Base-by-base conservation (phyloP, 2,329 filamentous ascomycete species). In the Sporothrix protearum region DNA sequence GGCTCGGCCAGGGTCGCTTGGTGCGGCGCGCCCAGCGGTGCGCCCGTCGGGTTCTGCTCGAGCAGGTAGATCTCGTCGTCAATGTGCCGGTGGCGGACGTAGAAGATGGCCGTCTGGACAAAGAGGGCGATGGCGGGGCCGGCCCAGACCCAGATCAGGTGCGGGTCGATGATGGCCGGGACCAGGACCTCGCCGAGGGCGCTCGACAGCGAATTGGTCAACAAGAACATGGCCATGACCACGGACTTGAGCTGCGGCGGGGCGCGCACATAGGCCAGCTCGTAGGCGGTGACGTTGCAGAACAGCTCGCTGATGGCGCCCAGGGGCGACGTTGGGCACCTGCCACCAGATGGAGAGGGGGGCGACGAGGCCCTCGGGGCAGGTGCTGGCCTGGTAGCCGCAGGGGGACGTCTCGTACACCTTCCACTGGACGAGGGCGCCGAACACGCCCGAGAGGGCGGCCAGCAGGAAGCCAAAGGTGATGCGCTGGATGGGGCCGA, bases 221-320 rank as follows among this genome's bases (percentile, higher is more conserved):
- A 83, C 10, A 89, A 80, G 75, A 83, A 86, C 72, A 89, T 80
- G 0, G 87, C 83, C 76, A 86, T 83, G 33, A 89, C 85, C 16
- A 86, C 84, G 3, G 85, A 85, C 76, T 86, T 84, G 89, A 92
- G 91, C 77, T 87, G 85, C 70, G 84, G 84, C 1, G 89, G 89
- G 0, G 89, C 88, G 77, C 91, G 90, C 76, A 88, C 89, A 79
- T 88, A 92, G 12, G 88, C 89, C 73, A 91, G 89, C 77, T 92
- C 89, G 59, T 90, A 84, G 64, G 86, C 83, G 1, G 89, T 90
- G 69, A 91, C 87, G 57, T 86, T 88, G 39, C 85, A 84, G 73
- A 89, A 85, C 75, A 88, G 84, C 76, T 89, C 86, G 1, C 84
- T 83, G 25, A 86, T 80, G 30, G 84, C 86, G 49, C 86, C 86